These are phyloP conservation scores for Trichoderma sp. DNA, from an alignment of 2,329 filamentous ascomycete genomes.

Conservation along the genomic window DNA sequence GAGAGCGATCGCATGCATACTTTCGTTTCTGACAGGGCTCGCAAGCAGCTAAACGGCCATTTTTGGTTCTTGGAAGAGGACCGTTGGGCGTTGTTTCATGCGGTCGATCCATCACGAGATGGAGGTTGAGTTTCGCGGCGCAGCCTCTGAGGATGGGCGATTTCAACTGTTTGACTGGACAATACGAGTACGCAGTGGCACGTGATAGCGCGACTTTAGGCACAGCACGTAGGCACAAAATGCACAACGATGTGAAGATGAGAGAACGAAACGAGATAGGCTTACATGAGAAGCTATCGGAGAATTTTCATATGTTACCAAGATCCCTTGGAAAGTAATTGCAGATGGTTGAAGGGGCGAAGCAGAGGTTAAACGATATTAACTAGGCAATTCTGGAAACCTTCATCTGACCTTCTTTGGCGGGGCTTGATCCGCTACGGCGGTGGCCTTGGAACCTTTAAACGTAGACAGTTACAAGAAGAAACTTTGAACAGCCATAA, in stretches of 20 bases:
- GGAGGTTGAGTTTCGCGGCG: background rate
- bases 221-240: background rate
- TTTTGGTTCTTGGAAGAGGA: background rate
- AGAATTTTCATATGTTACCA: background rate
- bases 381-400: background rate
- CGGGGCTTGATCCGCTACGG: no score
- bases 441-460: no score
- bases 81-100: background rate
- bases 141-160: background rate
- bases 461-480: no score
- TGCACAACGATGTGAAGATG: background rate
- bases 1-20: conserved; percentile 11
- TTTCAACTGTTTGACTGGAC: background rate
- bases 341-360: background rate
- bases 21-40: conserved; percentile 3
- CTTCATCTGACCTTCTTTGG: no score
- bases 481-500: no score
- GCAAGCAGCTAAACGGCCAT: conserved; percentile 1
- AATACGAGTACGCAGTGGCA: background rate
- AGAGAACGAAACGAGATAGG: no score
- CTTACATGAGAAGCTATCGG: no score
- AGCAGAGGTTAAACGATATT: background rate
- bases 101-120: background rate
- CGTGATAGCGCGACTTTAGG: background rate
- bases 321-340: background rate